phyloP scores from a whole-genome alignment of 169 alveolate genomes.

The Plasmodium yoelii region DNA sequence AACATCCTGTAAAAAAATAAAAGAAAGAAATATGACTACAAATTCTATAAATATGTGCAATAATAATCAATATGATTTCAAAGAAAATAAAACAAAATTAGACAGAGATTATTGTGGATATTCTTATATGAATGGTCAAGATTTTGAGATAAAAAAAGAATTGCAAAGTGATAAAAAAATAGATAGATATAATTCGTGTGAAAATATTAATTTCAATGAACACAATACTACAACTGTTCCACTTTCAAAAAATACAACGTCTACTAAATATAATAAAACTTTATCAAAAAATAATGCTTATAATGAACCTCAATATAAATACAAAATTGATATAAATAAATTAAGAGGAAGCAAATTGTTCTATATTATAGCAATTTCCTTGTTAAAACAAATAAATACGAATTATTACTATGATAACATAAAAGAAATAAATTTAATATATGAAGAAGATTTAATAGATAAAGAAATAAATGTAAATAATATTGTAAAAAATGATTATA shows the following conservation, averaged over 20 bases:
- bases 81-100: neutral
- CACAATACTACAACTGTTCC: neutral
- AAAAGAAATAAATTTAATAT: slow-evolving; percentile 46
- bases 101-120: neutral
- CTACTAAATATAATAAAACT: neutral
- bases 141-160: neutral
- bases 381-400: slow-evolving; percentile 56
- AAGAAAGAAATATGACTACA: neutral
- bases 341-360: slow-evolving; percentile 52
- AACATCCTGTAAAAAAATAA: neutral
- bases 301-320: neutral
- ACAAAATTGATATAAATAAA: slow-evolving; percentile 45
- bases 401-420: slow-evolving; percentile 57
- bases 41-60: neutral
- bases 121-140: neutral
- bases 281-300: neutral
- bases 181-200: neutral
- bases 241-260: neutral
- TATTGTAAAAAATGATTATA: slow-evolving; percentile 61
- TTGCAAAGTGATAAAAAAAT: neutral
- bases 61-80: neutral
- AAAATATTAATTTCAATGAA: neutral
- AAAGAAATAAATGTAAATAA: slow-evolving; percentile 57
- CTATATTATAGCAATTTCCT: slow-evolving; percentile 54
- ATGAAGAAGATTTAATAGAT: slow-evolving; percentile 46